Evolutionary conservation across 768 basidiomycete species (phyloP), one percentile per base, ranked within the genome.

Genomic region (Lentinus tigrinus): DNA sequence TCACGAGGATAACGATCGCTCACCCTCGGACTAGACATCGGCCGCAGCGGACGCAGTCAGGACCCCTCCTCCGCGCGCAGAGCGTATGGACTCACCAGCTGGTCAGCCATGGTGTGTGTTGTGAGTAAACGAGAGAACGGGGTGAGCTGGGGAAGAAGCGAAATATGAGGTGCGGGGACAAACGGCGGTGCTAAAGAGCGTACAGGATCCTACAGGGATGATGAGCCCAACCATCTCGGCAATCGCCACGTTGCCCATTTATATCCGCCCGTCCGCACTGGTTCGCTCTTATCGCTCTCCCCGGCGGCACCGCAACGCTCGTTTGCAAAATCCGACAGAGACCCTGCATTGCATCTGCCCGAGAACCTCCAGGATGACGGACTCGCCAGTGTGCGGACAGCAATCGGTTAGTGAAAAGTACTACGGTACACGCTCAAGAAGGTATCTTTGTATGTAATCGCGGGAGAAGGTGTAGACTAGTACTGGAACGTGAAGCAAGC

Each of bases 101-200:
- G 78, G 65, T 83, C 82, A 63, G 81, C 81, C 82, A 83, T 83
- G 14, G 48, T 68, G 47, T 44, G 49, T 21, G 19, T 27, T 28
- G 59, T 39, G 36, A 44, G 13, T 31, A 42, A 48, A 53, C 63
- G 58, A 50, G 38, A n/a, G 46, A 58, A 47, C 38, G 58, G 38
- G 23, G 38, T 44, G 26, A 42, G 40, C 16, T 31, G 50, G 46
- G 43, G 51, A 28, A 40, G 50, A 44, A 48, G 46, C 56, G 49
- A 46, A 56, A 57, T 51, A 56, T 57, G 51, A 64, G 54, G 53
- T 57, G 57, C 44, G 57, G 51, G 52, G 60, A 31, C 47, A 54
- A 53, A 65, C 50, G 55, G 57, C 57, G 54, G 58, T 63, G 57
- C 27, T 46, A 19, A 19, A 31, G n/a, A 27, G 51, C 13, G 53